phyloP scores from a whole-genome alignment of 805 yeast species.

The Candida maesae region DNA sequence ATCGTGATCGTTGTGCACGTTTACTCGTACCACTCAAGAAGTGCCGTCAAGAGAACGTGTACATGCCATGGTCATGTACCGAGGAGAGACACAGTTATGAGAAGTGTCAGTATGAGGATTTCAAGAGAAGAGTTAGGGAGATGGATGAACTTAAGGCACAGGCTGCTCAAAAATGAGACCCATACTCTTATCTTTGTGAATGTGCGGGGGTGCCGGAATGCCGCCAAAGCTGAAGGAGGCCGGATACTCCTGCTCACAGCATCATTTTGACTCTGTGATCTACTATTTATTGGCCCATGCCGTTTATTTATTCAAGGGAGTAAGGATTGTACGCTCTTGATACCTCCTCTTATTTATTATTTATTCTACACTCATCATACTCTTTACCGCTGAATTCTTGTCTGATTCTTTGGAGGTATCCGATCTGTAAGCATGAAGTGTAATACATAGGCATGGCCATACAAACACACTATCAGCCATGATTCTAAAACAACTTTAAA shows the following conservation, averaged over 20 bases:
- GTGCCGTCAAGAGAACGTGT: constrained; percentile 55
- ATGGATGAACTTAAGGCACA: constrained; percentile 49
- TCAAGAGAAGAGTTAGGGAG: constrained; percentile 74
- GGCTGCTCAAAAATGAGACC: constrained; percentile 7
- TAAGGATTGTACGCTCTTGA: too few species aligned
- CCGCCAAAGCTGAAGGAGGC: too few species aligned
- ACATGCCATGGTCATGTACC: constrained; percentile 67
- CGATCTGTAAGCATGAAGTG: too few species aligned
- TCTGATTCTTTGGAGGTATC: too few species aligned
- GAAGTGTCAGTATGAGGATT: constrained; percentile 79
- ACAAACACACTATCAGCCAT: too few species aligned
- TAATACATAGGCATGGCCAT: too few species aligned
- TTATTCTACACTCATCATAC: constrained; percentile 8
- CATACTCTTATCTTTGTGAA: background rate
- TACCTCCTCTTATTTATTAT: background rate
- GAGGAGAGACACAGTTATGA: constrained; percentile 82
- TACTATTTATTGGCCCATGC: too few species aligned
- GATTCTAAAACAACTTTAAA: too few species aligned
- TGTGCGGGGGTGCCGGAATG: too few species aligned
- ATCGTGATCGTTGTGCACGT: constrained; percentile 81
- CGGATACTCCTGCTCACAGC: too few species aligned
- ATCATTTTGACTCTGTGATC: too few species aligned
- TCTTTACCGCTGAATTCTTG: background rate
- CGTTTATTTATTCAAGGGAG: background rate
- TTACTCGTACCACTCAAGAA: constrained; percentile 56